Evolutionary conservation across 2,329 filamentous ascomycete species (phyloP), one percentile per base, ranked within the genome.

Genomic region (Geosmithia morbida): DNA sequence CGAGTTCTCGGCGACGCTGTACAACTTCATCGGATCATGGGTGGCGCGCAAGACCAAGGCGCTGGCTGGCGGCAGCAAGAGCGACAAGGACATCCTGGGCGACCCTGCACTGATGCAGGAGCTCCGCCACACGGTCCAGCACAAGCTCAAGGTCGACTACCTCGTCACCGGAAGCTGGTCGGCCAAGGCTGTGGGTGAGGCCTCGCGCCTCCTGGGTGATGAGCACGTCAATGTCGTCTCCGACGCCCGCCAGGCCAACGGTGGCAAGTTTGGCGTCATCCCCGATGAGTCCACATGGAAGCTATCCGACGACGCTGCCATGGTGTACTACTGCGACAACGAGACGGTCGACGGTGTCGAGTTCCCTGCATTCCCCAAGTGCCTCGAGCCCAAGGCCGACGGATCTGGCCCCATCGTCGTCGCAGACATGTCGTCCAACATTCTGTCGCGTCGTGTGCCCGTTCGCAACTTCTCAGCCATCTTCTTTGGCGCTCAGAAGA

Each of bases 401-500:
- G 79, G 80, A 8, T 74, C 81, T 46, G 77, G 79, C 30, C 80
- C 81, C 1, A 76, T 94, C 50, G 83, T 97, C 6, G 83, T 95
- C 5, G 87, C 86, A 18, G 90, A 97, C 64, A 94, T 97, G 85
- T 85, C 78, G 44, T 95, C 87, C 50, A 97, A 96, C 64, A 95
- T 97, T 60, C 79, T 97, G 46, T 87, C 86, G 44, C 73, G 87
- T 42, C 75, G 74, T 51, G 75, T 96, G 20, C 82, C 89, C 33
- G 75, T 94, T 44, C 72, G 70, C 54, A 89, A 92, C 59, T 94
- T 83, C 65, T 83, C 82, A 1, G 70, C 83, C 54, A 84, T 97
- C 59, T 96, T 96, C 68, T 94, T 88, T 51, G 88, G 89, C 44
- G 88, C 89, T 0, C 90, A 96, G 62, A 96, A 97, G 77, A 96